Percentiles rank a stretch among this genome's conserved stretches.
phyloP scores from a whole-genome alignment of 1,284 basidiomycete species.

The Neonothopanus nambi region DNA sequence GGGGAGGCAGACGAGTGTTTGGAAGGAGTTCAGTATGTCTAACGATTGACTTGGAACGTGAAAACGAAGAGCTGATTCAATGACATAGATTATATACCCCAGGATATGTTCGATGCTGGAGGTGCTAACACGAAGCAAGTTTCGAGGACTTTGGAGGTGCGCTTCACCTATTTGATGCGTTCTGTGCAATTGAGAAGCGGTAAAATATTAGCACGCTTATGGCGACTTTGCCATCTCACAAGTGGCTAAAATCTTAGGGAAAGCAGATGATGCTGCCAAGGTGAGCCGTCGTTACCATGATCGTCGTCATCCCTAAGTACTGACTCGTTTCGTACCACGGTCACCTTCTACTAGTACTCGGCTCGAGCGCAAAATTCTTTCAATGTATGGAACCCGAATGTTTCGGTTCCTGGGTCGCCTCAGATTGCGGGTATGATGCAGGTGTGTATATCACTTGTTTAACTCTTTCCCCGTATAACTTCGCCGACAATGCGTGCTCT shows the following conservation, averaged over 20 bases:
- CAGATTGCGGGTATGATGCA: constrained; percentile 55
- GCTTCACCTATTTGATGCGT: no score
- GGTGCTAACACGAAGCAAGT: constrained; percentile 63
- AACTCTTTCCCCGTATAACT: background rate
- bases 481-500: background rate
- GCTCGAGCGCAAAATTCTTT: constrained; percentile 56
- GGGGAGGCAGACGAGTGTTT: constrained; percentile 58
- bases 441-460: constrained; percentile 29
- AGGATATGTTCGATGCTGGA: constrained; percentile 49
- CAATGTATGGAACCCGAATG: constrained; percentile 59
- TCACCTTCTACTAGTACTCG: no score
- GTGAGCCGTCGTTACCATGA: no score
- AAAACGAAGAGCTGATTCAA: background rate
- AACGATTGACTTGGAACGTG: no score
- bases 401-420: constrained; percentile 48
- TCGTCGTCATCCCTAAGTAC: no score
- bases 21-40: constrained; percentile 53
- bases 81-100: constrained; percentile 51
- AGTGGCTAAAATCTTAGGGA: constrained; percentile 55
- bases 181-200: no score
- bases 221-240: constrained; percentile 66
- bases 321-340: no score
- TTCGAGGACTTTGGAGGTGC: constrained; percentile 58
- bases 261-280: constrained; percentile 47
- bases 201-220: constrained; percentile 49